phyloP scores from a whole-genome alignment of 768 basidiomycete species.

The Amanita rubescens region DNA sequence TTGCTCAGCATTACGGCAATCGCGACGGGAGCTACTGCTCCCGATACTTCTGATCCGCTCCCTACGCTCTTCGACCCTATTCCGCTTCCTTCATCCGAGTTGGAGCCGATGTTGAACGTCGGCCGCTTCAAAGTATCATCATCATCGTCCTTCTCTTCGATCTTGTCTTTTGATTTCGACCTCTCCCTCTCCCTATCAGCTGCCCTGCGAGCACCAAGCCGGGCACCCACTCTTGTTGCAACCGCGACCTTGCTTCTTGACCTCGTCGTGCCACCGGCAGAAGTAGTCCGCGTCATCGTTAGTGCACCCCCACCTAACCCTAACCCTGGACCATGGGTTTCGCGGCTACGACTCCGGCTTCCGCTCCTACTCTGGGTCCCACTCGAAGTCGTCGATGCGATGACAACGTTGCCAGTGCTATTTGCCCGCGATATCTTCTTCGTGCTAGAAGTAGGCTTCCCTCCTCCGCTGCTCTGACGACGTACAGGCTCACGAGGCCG shows the following conservation, averaged over 20 bases:
- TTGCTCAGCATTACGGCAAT: neutral
- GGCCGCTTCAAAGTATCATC: constrained; percentile 9
- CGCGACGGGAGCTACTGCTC: neutral
- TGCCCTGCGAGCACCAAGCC: constrained; percentile 7
- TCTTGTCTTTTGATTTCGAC: constrained; percentile 7
- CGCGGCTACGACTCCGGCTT: constrained; percentile 12
- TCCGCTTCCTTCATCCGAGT: constrained; percentile 43
- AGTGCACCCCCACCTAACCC: constrained; percentile 7
- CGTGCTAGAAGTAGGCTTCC: neutral
- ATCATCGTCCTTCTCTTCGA: constrained; percentile 7
- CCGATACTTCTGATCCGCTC: constrained; percentile 23
- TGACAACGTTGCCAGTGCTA: neutral
- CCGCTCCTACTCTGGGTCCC: constrained; percentile 11
- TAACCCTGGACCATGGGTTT: constrained; percentile 10
- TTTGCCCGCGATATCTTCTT: neutral
- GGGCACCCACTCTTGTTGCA: neutral
- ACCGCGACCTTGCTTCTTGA: constrained; percentile 4
- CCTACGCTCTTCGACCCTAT: constrained; percentile 29
- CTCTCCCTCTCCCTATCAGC: constrained; percentile 12
- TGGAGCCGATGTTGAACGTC: constrained; percentile 54
- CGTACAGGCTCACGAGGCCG: constrained; percentile 4
- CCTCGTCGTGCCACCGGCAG: constrained; percentile 4
- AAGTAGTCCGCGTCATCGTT: constrained; percentile 2
- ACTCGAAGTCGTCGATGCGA: constrained; percentile 2
- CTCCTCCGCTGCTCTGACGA: constrained; percentile 9